These are phyloP conservation scores for Phylloporus arenicola DNA, from an alignment of 768 basidiomycete species.

Conservation along the genomic window DNA sequence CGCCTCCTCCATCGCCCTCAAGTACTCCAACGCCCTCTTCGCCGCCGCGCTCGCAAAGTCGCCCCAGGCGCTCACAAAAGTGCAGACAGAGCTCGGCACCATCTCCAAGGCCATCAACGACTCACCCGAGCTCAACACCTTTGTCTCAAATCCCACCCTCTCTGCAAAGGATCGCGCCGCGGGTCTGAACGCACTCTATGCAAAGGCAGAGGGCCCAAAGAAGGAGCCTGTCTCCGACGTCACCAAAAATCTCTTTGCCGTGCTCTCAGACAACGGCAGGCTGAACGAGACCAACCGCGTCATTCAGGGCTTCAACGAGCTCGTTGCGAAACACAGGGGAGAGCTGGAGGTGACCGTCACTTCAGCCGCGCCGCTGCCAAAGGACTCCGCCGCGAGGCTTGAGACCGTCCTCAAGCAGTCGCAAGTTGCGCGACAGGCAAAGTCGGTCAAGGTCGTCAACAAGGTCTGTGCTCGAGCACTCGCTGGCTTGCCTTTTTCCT, in stretches of 20 bases:
- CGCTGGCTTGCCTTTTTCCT: neutral
- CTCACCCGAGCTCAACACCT: constrained; percentile 57
- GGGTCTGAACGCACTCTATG: constrained; percentile 63
- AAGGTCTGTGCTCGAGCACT: constrained; percentile 52
- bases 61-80: constrained; percentile 73
- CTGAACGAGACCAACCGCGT: constrained; percentile 79
- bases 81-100: constrained; percentile 75
- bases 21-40: constrained; percentile 81
- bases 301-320: constrained; percentile 86
- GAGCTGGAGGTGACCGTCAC: constrained; percentile 92
- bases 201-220: constrained; percentile 62
- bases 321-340: constrained; percentile 85
- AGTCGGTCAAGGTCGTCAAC: constrained; percentile 85
- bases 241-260: constrained; percentile 85
- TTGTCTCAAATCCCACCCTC: constrained; percentile 89
- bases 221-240: constrained; percentile 78
- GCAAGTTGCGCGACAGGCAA: constrained; percentile 79
- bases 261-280: constrained; percentile 92
- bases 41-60: constrained; percentile 80
- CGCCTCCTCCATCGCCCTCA: constrained; percentile 71
- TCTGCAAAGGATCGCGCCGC: constrained; percentile 68
- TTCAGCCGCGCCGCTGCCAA: constrained; percentile 75
- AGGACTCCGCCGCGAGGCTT: constrained; percentile 67
- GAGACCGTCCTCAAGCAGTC: constrained; percentile 85
- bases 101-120: constrained; percentile 67